Conservation (phyloP, 148 eudicot species). For the Agrostemma githago region DNA sequence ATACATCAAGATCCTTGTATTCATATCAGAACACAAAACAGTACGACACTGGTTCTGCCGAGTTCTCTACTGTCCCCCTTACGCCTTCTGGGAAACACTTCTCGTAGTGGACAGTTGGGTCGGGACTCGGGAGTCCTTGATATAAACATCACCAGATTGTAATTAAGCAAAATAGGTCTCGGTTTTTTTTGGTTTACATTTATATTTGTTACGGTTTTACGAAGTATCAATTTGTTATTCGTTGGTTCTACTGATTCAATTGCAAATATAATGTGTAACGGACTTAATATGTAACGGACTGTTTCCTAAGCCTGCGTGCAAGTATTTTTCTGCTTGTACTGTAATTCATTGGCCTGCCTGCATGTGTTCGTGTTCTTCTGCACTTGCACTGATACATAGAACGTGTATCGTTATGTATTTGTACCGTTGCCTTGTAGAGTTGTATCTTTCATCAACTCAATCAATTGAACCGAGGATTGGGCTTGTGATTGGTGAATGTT, state of each 20-base stretch:
- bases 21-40: slow-evolving; percentile 37
- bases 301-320: background rate
- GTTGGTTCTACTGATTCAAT: slow-evolving; percentile 35
- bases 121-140: slow-evolving; percentile 24
- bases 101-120: slow-evolving; percentile 11
- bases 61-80: slow-evolving; percentile 93
- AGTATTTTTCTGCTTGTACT: background rate
- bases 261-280: slow-evolving; percentile 25
- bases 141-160: slow-evolving; percentile 34
- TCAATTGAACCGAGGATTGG: too few relatives aligned
- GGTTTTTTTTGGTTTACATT: slow-evolving; percentile 4
- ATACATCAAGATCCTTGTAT: slow-evolving; percentile 29
- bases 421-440: too few relatives aligned
- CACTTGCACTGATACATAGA: too few relatives aligned
- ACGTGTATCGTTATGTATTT: too few relatives aligned
- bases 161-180: slow-evolving; percentile 33
- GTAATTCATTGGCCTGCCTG: background rate
- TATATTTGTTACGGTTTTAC: background rate
- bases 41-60: slow-evolving; percentile 57
- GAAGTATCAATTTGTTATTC: slow-evolving; percentile 20
- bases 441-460: too few relatives aligned
- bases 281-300: background rate
- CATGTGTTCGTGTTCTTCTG: too few relatives aligned
- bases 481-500: too few relatives aligned
- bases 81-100: slow-evolving; percentile 54